Percentiles rank a stretch among this genome's conserved stretches.
These are phyloP conservation scores for Melanomma pulvis-pyrius DNA, from an alignment of 495 filamentous ascomycete species.

Conservation along the genomic window DNA sequence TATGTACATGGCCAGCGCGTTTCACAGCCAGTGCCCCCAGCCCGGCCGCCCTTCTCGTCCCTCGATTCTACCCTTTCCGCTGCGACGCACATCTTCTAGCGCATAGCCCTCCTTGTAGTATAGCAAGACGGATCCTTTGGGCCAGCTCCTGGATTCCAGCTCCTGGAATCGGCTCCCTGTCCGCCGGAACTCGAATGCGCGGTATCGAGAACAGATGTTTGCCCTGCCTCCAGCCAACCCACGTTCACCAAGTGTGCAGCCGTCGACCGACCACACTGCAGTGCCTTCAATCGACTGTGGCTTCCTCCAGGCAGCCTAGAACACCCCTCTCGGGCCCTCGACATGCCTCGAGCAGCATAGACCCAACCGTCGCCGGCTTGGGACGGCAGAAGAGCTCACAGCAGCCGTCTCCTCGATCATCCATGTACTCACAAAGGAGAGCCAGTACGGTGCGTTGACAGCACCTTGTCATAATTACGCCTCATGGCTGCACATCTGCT, in stretches of 20 bases:
- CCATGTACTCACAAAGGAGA: background rate
- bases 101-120: background rate
- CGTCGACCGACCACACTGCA: background rate
- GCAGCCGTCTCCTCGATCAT: background rate
- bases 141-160: background rate
- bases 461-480: background rate
- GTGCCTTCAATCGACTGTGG: background rate
- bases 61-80: background rate
- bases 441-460: background rate
- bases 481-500: slow-evolving; percentile 8
- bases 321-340: background rate
- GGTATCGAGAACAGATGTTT: background rate
- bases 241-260: slow-evolving; percentile 8
- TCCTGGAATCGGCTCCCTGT: background rate
- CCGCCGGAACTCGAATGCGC: background rate
- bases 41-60: slow-evolving; percentile 5
- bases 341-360: background rate
- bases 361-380: background rate
- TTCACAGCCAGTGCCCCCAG: slow-evolving; percentile 25
- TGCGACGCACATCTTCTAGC: background rate
- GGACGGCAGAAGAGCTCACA: background rate
- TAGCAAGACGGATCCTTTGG: background rate
- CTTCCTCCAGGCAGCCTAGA: background rate
- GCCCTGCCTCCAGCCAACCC: slow-evolving; percentile 1
- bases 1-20: slow-evolving; percentile 11